phyloP scores from a whole-genome alignment of 345 rosid species.

The Fremontodendron californicum region DNA sequence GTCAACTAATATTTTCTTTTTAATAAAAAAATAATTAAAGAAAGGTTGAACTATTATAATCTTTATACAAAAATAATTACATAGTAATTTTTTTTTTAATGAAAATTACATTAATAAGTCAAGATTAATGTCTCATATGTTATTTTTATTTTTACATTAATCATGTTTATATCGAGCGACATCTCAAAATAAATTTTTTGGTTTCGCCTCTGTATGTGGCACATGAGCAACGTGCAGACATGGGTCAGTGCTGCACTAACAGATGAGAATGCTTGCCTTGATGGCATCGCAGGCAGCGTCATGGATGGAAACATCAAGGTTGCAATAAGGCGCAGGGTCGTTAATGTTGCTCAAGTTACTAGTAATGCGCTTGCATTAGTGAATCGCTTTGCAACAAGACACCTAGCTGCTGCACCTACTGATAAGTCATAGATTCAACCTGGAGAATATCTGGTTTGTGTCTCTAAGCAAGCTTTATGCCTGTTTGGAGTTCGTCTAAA shows the following conservation, averaged over 20 bases:
- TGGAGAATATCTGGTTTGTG: neutral
- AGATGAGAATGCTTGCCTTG: conserved; percentile 71
- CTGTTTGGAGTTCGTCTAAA: conserved; percentile 3
- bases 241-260: conserved; percentile 95
- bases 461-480: neutral
- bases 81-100: too few species aligned
- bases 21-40: too few species aligned
- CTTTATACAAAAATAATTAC: too few species aligned
- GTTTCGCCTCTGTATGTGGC: too few species aligned
- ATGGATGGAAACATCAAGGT: conserved; percentile 60
- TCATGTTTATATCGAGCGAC: too few species aligned
- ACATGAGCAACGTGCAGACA: conserved; percentile 79
- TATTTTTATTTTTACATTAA: too few species aligned
- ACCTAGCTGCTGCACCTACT: conserved; percentile 18
- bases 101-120: too few species aligned
- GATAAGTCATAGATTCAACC: conserved; percentile 29
- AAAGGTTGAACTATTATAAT: too few species aligned
- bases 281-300: conserved; percentile 54
- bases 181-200: too few species aligned
- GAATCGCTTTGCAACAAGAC: conserved; percentile 58
- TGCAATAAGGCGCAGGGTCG: conserved; percentile 48
- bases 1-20: too few species aligned
- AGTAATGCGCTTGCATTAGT: conserved; percentile 85
- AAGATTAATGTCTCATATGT: too few species aligned
- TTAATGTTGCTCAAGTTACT: conserved; percentile 66